These are phyloP conservation scores for Moniliella sp. DNA, from an alignment of 1,284 basidiomycete genomes.

Conservation along the genomic window DNA sequence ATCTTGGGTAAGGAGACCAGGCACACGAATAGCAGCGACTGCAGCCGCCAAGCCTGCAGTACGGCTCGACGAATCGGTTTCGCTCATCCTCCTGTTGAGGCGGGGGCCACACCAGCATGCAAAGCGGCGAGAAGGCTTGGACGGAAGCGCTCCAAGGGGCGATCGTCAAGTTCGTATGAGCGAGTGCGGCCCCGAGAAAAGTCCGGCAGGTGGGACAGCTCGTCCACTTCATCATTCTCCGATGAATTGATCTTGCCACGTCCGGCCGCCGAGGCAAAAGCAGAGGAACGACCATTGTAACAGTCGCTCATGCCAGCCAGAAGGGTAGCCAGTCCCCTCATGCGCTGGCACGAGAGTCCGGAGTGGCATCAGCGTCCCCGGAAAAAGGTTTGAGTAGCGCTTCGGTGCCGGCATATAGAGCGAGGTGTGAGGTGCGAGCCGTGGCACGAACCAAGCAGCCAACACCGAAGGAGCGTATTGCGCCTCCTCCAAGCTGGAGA, in stretches of 20 bases:
- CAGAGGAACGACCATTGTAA: too few relatives aligned
- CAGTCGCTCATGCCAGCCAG: conserved; percentile 13
- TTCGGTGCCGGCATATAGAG: conserved; percentile 14
- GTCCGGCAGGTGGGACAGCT: conserved; percentile 1
- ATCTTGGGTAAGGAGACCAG: too few relatives aligned
- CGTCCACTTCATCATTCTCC: neutral
- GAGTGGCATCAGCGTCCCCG: too few relatives aligned
- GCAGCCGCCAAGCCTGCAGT: too few relatives aligned
- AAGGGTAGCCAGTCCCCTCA: conserved; percentile 20
- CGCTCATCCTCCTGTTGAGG: too few relatives aligned
- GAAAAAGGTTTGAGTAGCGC: conserved; percentile 46
- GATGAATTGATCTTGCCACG: neutral
- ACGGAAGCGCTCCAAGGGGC: conserved; percentile 17
- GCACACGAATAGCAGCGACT: too few relatives aligned
- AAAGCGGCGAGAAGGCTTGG: conserved; percentile 14
- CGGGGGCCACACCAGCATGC: conserved; percentile 15
- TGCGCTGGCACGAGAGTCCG: conserved; percentile 55
- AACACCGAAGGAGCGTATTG: too few relatives aligned
- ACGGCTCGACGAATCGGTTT: too few relatives aligned
- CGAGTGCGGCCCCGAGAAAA: conserved; percentile 5
- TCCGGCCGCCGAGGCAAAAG: neutral
- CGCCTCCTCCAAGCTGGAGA: too few relatives aligned
- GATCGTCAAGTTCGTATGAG: conserved; percentile 11
- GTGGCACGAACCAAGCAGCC: conserved; percentile 11
- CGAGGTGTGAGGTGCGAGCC: conserved; percentile 8